Percentiles rank a stretch among this genome's conserved stretches.
Evolutionary conservation across 345 rosid genomes (phyloP).

Genomic region (Salix suchowensis): DNA sequence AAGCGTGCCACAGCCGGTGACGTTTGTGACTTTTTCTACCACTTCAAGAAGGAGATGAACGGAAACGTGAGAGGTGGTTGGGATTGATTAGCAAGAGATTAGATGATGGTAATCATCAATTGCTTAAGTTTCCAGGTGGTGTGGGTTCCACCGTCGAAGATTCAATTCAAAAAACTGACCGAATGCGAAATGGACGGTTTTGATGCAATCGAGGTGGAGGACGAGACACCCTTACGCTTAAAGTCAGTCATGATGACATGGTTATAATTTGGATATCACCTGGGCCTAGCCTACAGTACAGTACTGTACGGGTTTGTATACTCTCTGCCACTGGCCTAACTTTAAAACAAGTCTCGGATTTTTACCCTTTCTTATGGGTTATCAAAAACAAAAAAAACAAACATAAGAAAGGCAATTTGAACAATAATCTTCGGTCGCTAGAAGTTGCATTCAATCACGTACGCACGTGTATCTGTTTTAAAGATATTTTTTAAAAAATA

Average conservation of each 20-base stretch:
- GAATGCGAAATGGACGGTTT: not conserved
- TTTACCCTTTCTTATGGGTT: no score
- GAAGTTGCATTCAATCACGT: no score
- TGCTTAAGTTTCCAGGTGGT: not conserved
- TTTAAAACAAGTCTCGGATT: not conserved
- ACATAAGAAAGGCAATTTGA: no score
- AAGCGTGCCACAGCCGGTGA: not conserved
- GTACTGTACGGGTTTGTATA: not conserved
- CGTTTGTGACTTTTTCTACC: not conserved
- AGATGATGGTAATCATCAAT: not conserved
- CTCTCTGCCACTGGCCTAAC: not conserved
- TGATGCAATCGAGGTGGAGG: not conserved
- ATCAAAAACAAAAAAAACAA: no score
- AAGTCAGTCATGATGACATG: not conserved
- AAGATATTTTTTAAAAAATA: no score
- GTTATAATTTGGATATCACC: not conserved
- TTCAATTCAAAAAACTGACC: not conserved
- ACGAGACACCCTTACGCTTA: not conserved
- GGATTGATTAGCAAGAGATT: not conserved
- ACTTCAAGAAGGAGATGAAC: not conserved
- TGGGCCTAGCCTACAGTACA: not conserved
- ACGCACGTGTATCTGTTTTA: no score
- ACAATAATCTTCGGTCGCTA: no score
- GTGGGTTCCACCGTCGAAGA: slow-evolving; percentile 10
- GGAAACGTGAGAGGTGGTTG: not conserved